Conservation (phyloP, 495 filamentous ascomycete genomes). For the Neurospora discreta region DNA sequence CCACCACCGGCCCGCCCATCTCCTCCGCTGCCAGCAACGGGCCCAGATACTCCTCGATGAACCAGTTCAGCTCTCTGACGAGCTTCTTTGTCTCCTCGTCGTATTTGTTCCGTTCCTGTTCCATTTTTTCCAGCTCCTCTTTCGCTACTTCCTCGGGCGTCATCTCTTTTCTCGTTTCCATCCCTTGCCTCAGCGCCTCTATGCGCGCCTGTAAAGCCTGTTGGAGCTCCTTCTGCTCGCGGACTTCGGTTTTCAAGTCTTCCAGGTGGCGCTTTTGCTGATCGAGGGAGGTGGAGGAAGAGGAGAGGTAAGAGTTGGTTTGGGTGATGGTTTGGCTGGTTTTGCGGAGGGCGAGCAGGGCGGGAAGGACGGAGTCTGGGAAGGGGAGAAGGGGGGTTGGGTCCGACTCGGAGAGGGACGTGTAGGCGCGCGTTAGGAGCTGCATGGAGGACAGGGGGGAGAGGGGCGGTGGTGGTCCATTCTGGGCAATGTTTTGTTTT, state of each 20-base stretch:
- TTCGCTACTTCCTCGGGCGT: constrained; percentile 46
- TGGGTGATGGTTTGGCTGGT: constrained; percentile 52
- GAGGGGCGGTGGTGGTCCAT: not conserved
- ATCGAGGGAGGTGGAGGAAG: constrained; percentile 43
- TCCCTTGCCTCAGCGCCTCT: constrained; percentile 39
- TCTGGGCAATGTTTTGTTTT: constrained; percentile 1
- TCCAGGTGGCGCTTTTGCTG: constrained; percentile 43
- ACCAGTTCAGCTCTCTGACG: constrained; percentile 53
- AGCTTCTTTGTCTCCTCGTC: constrained; percentile 45
- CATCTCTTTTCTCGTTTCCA: constrained; percentile 45
- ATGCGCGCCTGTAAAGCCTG: constrained; percentile 33
- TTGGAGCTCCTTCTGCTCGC: constrained; percentile 54
- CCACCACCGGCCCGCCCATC: constrained; percentile 74
- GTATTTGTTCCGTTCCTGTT: constrained; percentile 39
- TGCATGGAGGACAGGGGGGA: constrained; percentile 20
- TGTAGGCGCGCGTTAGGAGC: constrained; percentile 55
- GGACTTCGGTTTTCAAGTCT: constrained; percentile 47
- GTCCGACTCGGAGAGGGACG: constrained; percentile 44
- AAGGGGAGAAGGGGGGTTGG: constrained; percentile 46
- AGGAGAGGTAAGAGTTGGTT: constrained; percentile 46
- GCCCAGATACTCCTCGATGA: constrained; percentile 62
- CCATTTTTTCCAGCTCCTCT: constrained; percentile 43
- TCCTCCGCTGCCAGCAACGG: constrained; percentile 80
- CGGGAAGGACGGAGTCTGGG: constrained; percentile 55
- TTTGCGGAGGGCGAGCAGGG: constrained; percentile 57